Conservation (phyloP, 1,139 yeast species). For the Suhomyces wounanorum region DNA sequence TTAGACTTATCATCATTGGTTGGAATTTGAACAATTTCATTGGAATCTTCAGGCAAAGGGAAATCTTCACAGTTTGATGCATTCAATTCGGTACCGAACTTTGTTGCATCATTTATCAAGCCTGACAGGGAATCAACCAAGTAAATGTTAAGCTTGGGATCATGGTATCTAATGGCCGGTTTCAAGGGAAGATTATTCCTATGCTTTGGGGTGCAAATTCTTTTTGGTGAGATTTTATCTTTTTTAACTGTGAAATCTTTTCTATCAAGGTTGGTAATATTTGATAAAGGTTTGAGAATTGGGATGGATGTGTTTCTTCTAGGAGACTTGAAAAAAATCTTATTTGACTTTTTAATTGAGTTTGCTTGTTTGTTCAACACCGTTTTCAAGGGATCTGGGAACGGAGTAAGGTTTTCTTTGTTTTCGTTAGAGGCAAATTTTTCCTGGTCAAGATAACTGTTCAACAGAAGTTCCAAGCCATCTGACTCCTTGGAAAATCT, state of each 20-base stretch:
- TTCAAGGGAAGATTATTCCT: constrained; percentile 26
- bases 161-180: constrained; percentile 44
- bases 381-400: constrained; percentile 33
- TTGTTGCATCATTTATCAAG: constrained; percentile 66
- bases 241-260: constrained; percentile 17
- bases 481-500: constrained; percentile 32
- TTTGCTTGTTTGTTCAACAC: constrained; percentile 21
- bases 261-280: constrained; percentile 24
- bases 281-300: constrained; percentile 32
- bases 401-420: constrained; percentile 37
- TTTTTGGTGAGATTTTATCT: constrained; percentile 30
- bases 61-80: constrained; percentile 64
- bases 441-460: constrained; percentile 24
- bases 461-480: constrained; percentile 33
- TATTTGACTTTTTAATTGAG: constrained; percentile 27
- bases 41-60: constrained; percentile 59
- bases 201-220: constrained; percentile 49
- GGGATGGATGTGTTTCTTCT: constrained; percentile 29
- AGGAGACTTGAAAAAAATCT: constrained; percentile 25
- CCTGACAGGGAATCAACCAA: constrained; percentile 73
- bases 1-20: constrained; percentile 43
- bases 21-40: constrained; percentile 69
- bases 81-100: constrained; percentile 74
- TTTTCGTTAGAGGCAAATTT: constrained; percentile 21
- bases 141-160: constrained; percentile 39